phyloP scores from a whole-genome alignment of 495 filamentous ascomycete species.

The Aspergillus panamensis region DNA sequence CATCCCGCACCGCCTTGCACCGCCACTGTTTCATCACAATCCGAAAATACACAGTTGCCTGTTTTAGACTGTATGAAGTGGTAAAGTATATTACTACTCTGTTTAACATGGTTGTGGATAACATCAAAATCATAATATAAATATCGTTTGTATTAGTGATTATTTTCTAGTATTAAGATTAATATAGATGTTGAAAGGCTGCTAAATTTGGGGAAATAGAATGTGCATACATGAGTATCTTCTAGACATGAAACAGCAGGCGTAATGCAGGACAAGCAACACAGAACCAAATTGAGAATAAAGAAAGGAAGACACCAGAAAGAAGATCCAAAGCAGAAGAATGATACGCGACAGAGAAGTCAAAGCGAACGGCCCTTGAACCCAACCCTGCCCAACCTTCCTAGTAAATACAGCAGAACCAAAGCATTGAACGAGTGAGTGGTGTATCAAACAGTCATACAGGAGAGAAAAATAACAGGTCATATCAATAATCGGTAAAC shows the following conservation, averaged over 20 bases:
- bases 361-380: neutral
- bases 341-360: neutral
- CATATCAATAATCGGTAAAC: neutral
- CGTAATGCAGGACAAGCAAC: no score
- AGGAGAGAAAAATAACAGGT: neutral
- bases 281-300: no score
- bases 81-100: no score
- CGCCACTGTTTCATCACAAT: constrained; percentile 13
- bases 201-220: no score
- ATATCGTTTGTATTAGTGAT: no score
- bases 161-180: no score
- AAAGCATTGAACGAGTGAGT: neutral
- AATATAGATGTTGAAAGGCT: no score
- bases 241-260: no score
- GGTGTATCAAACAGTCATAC: neutral
- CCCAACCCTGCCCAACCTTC: neutral
- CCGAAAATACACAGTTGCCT: neutral
- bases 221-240: no score
- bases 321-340: neutral
- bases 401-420: neutral
- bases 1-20: constrained; percentile 18
- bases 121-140: no score
- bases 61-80: neutral
- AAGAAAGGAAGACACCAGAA: neutral
- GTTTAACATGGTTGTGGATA: no score